Percentiles rank a stretch among this genome's conserved stretches.
Evolutionary conservation across 1,139 yeast species (phyloP).

Genomic region (Kluyveromyces sp.): DNA sequence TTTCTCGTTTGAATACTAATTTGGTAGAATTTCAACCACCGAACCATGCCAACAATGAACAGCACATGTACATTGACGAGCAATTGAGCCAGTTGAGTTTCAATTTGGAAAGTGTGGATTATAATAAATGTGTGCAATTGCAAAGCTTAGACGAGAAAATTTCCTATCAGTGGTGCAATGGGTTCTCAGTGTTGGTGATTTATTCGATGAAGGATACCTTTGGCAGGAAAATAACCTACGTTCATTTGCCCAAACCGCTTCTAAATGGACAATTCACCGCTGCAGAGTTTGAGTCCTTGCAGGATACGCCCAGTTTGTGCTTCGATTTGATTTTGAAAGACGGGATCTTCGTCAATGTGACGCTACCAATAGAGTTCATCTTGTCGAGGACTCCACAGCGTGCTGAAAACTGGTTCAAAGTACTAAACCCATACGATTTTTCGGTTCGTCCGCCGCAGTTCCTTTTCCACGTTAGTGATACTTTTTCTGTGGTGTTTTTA

Average conservation of each 20-base stretch:
- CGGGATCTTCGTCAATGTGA: constrained; percentile 35
- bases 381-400: constrained; percentile 12
- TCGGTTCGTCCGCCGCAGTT: constrained; percentile 59
- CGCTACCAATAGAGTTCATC: constrained; percentile 26
- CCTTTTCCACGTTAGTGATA: constrained; percentile 41
- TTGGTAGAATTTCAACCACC: constrained; percentile 8
- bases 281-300: constrained; percentile 13
- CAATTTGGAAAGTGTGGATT: constrained; percentile 10
- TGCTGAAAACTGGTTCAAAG: constrained; percentile 47
- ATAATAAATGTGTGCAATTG: constrained; percentile 20
- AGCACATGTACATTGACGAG: constrained; percentile 6
- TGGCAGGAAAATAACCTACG: constrained; percentile 19
- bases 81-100: constrained; percentile 6
- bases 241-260: constrained; percentile 22
- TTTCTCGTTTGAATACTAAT: constrained; percentile 10
- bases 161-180: constrained; percentile 23
- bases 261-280: constrained; percentile 25
- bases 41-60: background rate
- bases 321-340: constrained; percentile 24
- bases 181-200: constrained; percentile 18
- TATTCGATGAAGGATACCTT: constrained; percentile 20
- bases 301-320: constrained; percentile 10
- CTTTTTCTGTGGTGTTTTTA: constrained; percentile 47
- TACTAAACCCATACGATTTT: constrained; percentile 67
- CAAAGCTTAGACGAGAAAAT: constrained; percentile 18